These are phyloP conservation scores for Penicillium arizonense DNA, from an alignment of 495 filamentous ascomycete genomes.

Conservation along the genomic window DNA sequence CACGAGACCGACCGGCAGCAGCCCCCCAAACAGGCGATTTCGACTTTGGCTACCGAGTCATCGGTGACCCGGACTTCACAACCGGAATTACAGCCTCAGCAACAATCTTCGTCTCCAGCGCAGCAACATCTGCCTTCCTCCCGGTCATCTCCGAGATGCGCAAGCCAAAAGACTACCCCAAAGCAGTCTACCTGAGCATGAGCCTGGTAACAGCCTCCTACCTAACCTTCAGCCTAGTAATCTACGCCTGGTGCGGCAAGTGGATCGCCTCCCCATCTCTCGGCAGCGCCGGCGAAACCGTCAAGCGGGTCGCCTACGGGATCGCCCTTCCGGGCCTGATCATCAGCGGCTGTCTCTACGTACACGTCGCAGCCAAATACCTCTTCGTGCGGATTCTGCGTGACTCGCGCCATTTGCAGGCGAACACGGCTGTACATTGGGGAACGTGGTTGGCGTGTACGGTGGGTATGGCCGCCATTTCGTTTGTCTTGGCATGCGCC, in stretches of 20 bases:
- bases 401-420: slow-evolving; percentile 54
- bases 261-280: slow-evolving; percentile 69
- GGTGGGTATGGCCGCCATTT: slow-evolving; percentile 51
- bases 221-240: slow-evolving; percentile 41
- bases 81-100: slow-evolving; percentile 38
- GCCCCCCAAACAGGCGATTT: slow-evolving; percentile 34
- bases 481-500: slow-evolving; percentile 65
- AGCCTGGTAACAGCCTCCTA: slow-evolving; percentile 64
- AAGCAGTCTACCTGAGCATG: slow-evolving; percentile 63
- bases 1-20: slow-evolving; percentile 35
- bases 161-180: slow-evolving; percentile 61
- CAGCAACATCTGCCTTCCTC: slow-evolving; percentile 68
- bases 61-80: slow-evolving; percentile 32
- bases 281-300: slow-evolving; percentile 56
- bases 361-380: slow-evolving; percentile 59
- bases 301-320: slow-evolving; percentile 71
- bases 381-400: slow-evolving; percentile 61
- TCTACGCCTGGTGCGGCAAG: slow-evolving; percentile 70
- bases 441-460: slow-evolving; percentile 58
- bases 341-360: slow-evolving; percentile 60
- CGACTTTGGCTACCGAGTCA: slow-evolving; percentile 46
- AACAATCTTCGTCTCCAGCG: slow-evolving; percentile 44
- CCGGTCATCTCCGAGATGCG: slow-evolving; percentile 76
- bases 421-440: slow-evolving; percentile 45
- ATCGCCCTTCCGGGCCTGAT: slow-evolving; percentile 66